Base-by-base conservation (phyloP, 192 early-diverging fungal species). In the Dissophora ornata region DNA sequence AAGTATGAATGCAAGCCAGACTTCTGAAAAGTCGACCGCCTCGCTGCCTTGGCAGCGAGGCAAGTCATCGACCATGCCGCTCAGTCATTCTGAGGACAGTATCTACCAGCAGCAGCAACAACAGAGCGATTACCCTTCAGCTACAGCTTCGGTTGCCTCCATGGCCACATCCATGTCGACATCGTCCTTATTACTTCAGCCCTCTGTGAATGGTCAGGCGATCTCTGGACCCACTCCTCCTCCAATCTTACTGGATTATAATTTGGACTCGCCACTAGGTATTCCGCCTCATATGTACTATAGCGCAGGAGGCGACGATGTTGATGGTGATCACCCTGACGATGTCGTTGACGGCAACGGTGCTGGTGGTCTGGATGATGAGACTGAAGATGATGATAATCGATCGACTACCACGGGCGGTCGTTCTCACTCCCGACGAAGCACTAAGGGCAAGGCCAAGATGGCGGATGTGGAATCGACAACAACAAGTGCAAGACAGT, bases 301-400 rank as follows among this genome's bases (percentile, higher is more conserved):
- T 22, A 75, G 71, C 36, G 71, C 71, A 1, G 63, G 63, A 2
- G 71, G 71, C 2, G 71, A 75, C 42, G 71, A 75, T 61, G 71
- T 75, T 2, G 71, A 75, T 46, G 71, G 71, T 2, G 71, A 75
- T 48, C 50, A 59, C 21, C 71, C 71, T 6, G 57, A 57, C 6
- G 30, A 34, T 7, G 51, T 29, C 2, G 41, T 12, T 33, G 62
- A 51, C 4, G 12, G 28, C 1, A 26, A 55, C 8, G 46, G 28
- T 19, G 13, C 36, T 19, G 22, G 15, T 21, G 36, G 28, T 55
- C 28, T 33, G 15, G 62, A 59, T 53, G 62, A 24, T 5, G 70
- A 74, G 18, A 64, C 61, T 4, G 63, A 75, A 22, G 71, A 74
- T 2, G 64, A 67, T 28, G 63, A 55, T 25, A 30, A 40, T 2